Evolutionary conservation across 169 alveolate genomes (phyloP).

Genomic region (Eimeria brunetti): DNA sequence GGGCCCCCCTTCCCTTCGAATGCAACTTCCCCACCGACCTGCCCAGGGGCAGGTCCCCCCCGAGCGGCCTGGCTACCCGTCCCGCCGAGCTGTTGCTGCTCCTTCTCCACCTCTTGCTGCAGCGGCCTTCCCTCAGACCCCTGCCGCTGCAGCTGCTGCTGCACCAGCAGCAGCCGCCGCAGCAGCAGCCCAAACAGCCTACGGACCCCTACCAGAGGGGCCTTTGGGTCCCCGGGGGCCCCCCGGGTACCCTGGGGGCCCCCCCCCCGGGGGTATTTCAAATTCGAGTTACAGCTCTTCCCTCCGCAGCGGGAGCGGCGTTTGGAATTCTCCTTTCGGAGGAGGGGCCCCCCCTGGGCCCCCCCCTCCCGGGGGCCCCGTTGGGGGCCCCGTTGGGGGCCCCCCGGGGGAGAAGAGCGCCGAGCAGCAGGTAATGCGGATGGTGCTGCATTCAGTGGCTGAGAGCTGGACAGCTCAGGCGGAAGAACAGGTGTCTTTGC

Average conservation of each 20-base stretch:
- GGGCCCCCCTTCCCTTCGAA: not conserved
- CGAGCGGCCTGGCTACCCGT: not conserved
- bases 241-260: slow-evolving; percentile 32
- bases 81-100: not conserved
- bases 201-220: not conserved
- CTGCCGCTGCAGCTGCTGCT: not conserved
- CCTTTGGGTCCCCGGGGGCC: not conserved
- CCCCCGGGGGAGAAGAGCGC: not conserved
- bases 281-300: not conserved
- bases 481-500: slow-evolving; percentile 10
- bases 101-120: not conserved
- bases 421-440: slow-evolving; percentile 8
- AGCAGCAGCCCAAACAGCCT: not conserved
- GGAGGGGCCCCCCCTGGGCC: not conserved
- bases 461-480: not conserved
- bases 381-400: not conserved
- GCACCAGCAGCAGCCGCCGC: not conserved
- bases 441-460: slow-evolving; percentile 31
- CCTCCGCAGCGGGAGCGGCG: not conserved
- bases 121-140: not conserved
- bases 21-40: not conserved
- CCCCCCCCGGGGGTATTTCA: not conserved
- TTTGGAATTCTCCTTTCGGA: slow-evolving; percentile 40
- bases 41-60: slow-evolving; percentile 8
- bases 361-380: not conserved